Evolutionary conservation across 345 rosid species (phyloP).

Genomic region (Salix exigua): DNA sequence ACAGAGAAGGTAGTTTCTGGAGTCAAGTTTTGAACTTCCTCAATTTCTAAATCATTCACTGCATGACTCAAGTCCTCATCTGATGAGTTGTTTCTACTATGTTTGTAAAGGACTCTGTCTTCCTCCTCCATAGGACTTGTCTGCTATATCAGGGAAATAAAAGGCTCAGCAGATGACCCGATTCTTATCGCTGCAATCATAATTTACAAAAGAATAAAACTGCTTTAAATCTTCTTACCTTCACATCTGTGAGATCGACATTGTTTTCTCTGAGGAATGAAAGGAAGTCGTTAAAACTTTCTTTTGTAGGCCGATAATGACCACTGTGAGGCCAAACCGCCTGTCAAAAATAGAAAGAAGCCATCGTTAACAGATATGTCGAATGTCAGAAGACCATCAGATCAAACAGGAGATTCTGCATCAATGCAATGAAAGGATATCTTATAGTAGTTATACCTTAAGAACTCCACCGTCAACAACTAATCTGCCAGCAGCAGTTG

Average conservation of each 20-base stretch:
- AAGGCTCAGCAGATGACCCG: slow-evolving; percentile 12
- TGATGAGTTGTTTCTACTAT: slow-evolving; percentile 55
- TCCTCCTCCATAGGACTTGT: slow-evolving; percentile 68
- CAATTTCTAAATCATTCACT: slow-evolving; percentile 29
- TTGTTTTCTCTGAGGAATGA: slow-evolving; percentile 68
- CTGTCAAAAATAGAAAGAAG: slow-evolving; percentile 28
- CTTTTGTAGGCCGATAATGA: slow-evolving; percentile 86
- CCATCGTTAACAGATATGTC: slow-evolving; percentile 11
- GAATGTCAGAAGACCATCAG: background rate
- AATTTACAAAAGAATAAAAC: background rate
- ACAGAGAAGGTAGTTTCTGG: slow-evolving; percentile 21
- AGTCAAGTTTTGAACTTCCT: slow-evolving; percentile 26
- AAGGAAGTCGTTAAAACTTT: slow-evolving; percentile 69
- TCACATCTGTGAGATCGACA: slow-evolving; percentile 67
- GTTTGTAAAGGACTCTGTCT: slow-evolving; percentile 29
- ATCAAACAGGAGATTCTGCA: too few relatives aligned
- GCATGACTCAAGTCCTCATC: slow-evolving; percentile 42
- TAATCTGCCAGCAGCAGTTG: slow-evolving; percentile 77
- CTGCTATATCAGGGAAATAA: slow-evolving; percentile 38
- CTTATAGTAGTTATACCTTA: slow-evolving; percentile 37
- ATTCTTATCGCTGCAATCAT: background rate
- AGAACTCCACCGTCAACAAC: slow-evolving; percentile 57
- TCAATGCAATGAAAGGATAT: background rate
- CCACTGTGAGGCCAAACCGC: slow-evolving; percentile 99
- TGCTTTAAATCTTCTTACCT: slow-evolving; percentile 40